Evolutionary conservation across 768 basidiomycete species (phyloP), one percentile per base, ranked within the genome.

Genomic region (Nevesoporus exiguus): DNA sequence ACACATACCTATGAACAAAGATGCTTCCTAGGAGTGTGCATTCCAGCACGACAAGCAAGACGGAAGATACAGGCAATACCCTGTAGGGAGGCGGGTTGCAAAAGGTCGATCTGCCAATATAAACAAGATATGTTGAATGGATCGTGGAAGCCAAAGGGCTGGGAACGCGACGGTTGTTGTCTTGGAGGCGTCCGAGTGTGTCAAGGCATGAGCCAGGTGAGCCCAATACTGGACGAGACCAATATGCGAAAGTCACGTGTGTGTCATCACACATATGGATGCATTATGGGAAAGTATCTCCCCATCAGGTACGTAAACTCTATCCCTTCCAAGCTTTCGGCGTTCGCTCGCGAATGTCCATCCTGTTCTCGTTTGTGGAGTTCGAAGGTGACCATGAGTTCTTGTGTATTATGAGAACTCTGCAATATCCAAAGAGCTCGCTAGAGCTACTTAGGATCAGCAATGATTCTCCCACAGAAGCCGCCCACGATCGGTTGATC

Each of bases 181-280:
- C 45, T 42, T 55, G 34, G 2, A 30, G 15, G 22, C 30, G 63
- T 34, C 47, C 33, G 33, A 52, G 54, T 51, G 54, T 53, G 58
- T 66, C 61, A 57, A 54, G 66, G 39, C 60, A 62, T 67, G 60
- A 62, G 60, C 58, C 22, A 11, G 51, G 59, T 44, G 54, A 33
- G 57, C 43, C 54, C 56, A 59, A 58, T 65, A 53, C 53, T 10
- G 8, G 39, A 39, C 39, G 19, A 39, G 19, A 39, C 39, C 19
- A 21, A 39, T 39, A 39, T 39, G 19, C 39, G 39, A 8, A 37
- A 34, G 57, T 66, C 64, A 66, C 64, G 64, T 66, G 64, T 6
- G 15, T 47, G 19, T 31, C 52, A 29, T 59, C 51, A 54, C 60
- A n/a, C n/a, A n/a, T n/a, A 60, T 24, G 36, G 17, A 31, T 40